These are phyloP conservation scores for Setaria italica DNA, from an alignment of 202 grass and related monocot species.

Conservation along the genomic window DNA sequence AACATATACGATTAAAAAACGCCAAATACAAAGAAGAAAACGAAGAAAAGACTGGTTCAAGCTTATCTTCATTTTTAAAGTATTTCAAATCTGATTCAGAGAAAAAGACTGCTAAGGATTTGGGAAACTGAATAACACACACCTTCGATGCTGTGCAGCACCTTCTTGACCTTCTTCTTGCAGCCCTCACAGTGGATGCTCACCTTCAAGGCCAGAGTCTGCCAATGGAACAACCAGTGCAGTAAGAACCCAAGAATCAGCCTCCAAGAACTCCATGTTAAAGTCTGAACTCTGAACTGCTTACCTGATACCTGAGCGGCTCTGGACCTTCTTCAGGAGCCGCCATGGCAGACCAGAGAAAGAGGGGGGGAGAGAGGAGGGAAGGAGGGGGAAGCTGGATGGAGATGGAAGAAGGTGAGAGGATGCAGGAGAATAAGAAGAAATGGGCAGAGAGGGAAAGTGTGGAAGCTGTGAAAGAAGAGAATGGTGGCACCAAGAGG, in stretches of 20 bases:
- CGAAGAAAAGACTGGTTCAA: not conserved
- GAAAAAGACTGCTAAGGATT: not conserved
- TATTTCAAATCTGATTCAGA: not conserved
- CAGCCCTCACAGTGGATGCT: slow-evolving; percentile 99
- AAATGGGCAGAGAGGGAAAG: not conserved
- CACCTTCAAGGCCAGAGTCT: slow-evolving; percentile 88
- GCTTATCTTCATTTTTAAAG: not conserved
- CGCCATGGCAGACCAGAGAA: slow-evolving; percentile 52
- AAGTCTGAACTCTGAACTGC: not conserved
- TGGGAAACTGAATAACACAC: not conserved
- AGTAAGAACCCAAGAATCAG: slow-evolving; percentile 9
- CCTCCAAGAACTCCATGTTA: not conserved
- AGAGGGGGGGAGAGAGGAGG: not conserved
- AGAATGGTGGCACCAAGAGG: not conserved
- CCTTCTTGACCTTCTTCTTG: slow-evolving; percentile 98
- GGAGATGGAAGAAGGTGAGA: not conserved
- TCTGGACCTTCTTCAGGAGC: slow-evolving; percentile 62
- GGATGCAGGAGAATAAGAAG: not conserved
- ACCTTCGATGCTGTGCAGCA: slow-evolving; percentile 95
- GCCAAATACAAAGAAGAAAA: not conserved
- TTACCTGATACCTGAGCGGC: slow-evolving; percentile 88
- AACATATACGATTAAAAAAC: not conserved
- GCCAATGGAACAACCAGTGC: not conserved
- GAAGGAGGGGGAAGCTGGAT: not conserved
- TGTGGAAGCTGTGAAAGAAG: not conserved